Evolutionary conservation across 1,284 basidiomycete species (phyloP).

Genomic region (Malassezia pachydermatis): DNA sequence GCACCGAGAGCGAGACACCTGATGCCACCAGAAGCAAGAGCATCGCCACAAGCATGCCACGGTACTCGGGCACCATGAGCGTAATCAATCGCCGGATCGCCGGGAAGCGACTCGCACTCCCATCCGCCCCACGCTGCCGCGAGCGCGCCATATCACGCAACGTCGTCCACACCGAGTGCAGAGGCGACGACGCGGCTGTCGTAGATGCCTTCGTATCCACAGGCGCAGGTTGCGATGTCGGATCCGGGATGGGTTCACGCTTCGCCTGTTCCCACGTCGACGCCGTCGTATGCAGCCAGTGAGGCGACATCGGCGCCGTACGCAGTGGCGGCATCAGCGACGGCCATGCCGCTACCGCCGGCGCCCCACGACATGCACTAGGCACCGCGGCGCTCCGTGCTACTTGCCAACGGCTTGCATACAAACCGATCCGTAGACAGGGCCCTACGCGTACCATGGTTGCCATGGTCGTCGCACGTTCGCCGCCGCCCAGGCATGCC

Average conservation of each 20-base stretch:
- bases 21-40: conserved; percentile 48
- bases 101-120: conserved; percentile 22
- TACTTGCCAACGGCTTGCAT: no score
- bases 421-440: no score
- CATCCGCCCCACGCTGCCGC: conserved; percentile 1
- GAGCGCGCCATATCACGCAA: conserved; percentile 13
- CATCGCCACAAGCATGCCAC: conserved; percentile 32
- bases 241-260: background rate
- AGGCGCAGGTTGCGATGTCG: background rate
- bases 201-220: background rate
- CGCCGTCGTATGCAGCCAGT: no score
- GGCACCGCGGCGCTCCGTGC: no score
- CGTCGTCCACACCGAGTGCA: conserved; percentile 8
- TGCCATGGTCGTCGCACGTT: no score
- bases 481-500: no score
- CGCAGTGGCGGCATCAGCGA: no score
- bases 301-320: no score
- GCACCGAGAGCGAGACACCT: conserved; percentile 60
- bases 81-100: conserved; percentile 35
- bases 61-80: conserved; percentile 40
- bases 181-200: background rate
- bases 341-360: no score
- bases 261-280: no score
- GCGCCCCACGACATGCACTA: no score
- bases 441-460: no score